Conservation (phyloP, 768 basidiomycete genomes). For the Scleroderma bovista region DNA sequence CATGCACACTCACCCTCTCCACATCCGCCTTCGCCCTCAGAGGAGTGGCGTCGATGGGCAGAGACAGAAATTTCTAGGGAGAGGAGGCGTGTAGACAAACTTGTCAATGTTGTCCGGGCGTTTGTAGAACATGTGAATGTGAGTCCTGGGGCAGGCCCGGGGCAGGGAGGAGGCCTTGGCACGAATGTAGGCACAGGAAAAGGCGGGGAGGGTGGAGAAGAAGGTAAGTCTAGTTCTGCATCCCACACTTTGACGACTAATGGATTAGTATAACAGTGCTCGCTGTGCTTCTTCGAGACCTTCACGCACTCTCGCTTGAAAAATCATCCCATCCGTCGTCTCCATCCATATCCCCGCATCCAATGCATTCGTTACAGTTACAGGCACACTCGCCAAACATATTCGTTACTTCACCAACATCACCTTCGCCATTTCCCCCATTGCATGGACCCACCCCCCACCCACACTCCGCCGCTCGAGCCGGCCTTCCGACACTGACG, state of each 20-base stretch:
- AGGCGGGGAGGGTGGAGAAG: neutral
- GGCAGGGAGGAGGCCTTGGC: neutral
- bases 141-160: conserved; percentile 29
- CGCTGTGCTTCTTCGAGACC: conserved; percentile 18
- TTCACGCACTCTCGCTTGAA: conserved; percentile 23
- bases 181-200: neutral
- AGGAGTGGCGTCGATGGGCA: conserved; percentile 27
- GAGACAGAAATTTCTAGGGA: conserved; percentile 46
- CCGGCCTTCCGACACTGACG: conserved; percentile 3
- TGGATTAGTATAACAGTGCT: conserved; percentile 9
- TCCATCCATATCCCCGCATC: conserved; percentile 22
- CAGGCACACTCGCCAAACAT: conserved; percentile 53
- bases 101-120: conserved; percentile 51
- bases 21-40: conserved; percentile 7
- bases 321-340: conserved; percentile 18
- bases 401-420: conserved; percentile 61
- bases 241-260: neutral
- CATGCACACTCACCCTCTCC: neutral
- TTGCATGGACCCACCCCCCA: conserved; percentile 7
- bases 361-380: conserved; percentile 4
- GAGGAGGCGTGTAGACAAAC: conserved; percentile 54
- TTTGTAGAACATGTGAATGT: conserved; percentile 61
- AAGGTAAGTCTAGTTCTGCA: conserved; percentile 11
- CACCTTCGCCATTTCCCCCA: conserved; percentile 28
- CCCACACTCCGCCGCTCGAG: conserved; percentile 13